Evolutionary conservation across 106 monocot genomes (phyloP), one percentile per base, ranked within the genome.

Genomic region (Dioscorea dumetorum): DNA sequence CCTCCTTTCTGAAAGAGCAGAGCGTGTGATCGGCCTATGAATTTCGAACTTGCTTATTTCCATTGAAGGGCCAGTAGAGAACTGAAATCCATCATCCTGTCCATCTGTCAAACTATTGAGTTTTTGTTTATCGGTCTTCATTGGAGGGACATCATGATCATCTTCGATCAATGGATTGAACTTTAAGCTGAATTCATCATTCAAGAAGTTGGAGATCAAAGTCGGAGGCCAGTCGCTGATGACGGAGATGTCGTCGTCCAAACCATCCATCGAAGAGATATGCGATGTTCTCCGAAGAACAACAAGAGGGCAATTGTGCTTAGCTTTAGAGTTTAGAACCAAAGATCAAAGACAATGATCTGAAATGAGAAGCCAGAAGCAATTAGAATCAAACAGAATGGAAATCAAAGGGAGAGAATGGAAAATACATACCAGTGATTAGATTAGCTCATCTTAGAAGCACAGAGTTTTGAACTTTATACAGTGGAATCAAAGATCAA

Each of bases 1-100:
- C 72, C 83, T 91, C 61, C 90, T 88, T 71, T 88, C 88, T 15
- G 88, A 73, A 63, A 94, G 76, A 5, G 81, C 80, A n/a, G 90
- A 75, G 58, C 74, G 57, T 9, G 76, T 56, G 53, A 28, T 78
- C 23, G 72, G 65, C 52, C 78, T 85, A n/a, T 74, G 76, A 63
- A 54, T 31, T 58, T 69, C 56, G 64, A 69, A 41, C 16, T 48
- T 23, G 58, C 76, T 59, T 0, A 66, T 18, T 31, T 80, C 74
- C 0, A 62, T 15, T 2, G 62, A 72, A 16, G 69, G 56, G 68
- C 66, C 63, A 33, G 17, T 66, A 4, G 76, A 72, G 23, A 63
- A 67, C 24, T 60, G 71, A 22, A 75, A 41, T 33, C 48, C 77
- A 22, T 78, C 80, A 59, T 19, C 62, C 58, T 54, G 68, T 74